Base-by-base conservation (phyloP, 2,329 filamentous ascomycete genomes). In the Xylaria sp. region DNA sequence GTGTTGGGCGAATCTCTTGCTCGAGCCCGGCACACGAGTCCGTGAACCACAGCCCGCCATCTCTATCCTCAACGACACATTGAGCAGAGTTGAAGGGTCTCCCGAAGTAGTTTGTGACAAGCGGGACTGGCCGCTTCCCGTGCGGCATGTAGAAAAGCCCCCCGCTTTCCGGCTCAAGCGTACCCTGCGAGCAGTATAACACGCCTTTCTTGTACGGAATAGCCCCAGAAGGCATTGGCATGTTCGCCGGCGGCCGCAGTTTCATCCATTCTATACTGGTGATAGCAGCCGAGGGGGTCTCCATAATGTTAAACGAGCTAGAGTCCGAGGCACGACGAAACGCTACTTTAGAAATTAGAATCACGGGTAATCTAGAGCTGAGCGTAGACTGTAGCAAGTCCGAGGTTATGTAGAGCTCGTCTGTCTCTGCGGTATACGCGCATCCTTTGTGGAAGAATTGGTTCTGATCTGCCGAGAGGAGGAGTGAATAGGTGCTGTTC, bases 41-140 rank as follows among this genome's bases (percentile, higher is more conserved):
- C 0, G 84, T 86, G 71, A 87, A 87, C 84, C 84, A 87, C 12
- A 87, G 73, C 0, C 77, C 75, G 0, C 81, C 82, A 68, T 84
- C 81, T 1, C 37, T 48, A 1, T 81, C 78, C 12, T 80, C 74
- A 1, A 80, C 77, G 3, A 85, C 82, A 68, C 81, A 81, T 69
- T 84, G 83, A 28, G 82, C 78, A 37, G 82, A 84, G 76, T 86
- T 86, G 75, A 87, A 85, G 7, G 82, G 81, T 34, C 80, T 78
- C 10, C 81, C 81, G 60, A 82, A 81, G 75, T 81, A 86, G 41
- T 79, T 80, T 6, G 80, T 82, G 4, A 84, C 75, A n/a, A 86
- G 56, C 0, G 80, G 72, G 25, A 72, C 63, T 0, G 82, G 81
- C 7, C 75, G 76, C 39, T 75, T 76, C 2, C 76, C 78, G 0